Base-by-base conservation (phyloP, 2,329 filamentous ascomycete species). In the Fusarium illudens region DNA sequence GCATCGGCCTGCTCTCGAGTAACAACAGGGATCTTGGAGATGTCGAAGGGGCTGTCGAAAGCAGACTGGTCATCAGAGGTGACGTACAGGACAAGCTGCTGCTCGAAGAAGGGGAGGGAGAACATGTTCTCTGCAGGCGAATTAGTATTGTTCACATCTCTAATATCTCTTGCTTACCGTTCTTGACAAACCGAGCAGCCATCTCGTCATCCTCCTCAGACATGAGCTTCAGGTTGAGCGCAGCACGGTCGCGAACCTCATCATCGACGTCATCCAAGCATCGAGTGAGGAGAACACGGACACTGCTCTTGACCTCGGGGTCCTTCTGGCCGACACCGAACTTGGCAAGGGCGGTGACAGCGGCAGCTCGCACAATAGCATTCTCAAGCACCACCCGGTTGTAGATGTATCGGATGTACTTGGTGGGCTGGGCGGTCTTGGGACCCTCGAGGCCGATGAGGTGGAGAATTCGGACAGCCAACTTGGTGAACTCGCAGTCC, bases 401-500 rank as follows among this genome's bases (percentile, higher is more conserved):
- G 84, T 99, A 99, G 77, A 99, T 99, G 81, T 98, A 99, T 60
- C 96, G 92, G 73, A 99, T 97, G 79, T 97, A 99, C 85, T 99
- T 98, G 59, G 96, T 98, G 0, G 96, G 96, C 74, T 97, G 93
- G 15, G 92, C 90, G 4, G 95, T 97, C 83, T 96, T 97, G 67
- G 96, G 96, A 1, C 96, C 96, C 82, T 99, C 96, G 27, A 95
- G 86, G 74, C 96, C 96, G 42, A 99, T 90, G 19, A 99, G 87
- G 80, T 99, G 95, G 58, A 99, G 84, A 73, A 99, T 96, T 63
- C 96, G 91, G 49, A 99, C 95, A 29, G 96, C 95, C 66, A 99
- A 86, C 83, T 99, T 99, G 27, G 96, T 97, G 80, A 98, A 99
- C 78, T 99, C 96, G 83, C 96, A 99, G 79, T 99, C 96, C 81